Evolutionary conservation across 139 green algal genomes (phyloP), one percentile per base, ranked within the genome.

Genomic region (Coelastrella sp.): DNA sequence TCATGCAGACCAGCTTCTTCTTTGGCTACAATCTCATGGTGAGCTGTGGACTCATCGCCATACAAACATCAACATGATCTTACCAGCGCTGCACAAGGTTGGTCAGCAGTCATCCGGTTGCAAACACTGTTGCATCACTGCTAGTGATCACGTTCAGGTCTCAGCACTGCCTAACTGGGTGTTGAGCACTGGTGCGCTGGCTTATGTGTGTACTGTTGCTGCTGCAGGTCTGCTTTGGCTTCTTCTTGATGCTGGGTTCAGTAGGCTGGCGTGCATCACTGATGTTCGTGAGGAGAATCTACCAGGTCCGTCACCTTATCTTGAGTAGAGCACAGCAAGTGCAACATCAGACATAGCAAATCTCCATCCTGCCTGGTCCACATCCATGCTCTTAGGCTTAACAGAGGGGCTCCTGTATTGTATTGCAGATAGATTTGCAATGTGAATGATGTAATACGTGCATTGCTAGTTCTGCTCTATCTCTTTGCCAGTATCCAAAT

Each of bases 231-330:
- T 96, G 92, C 91, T 97, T 95, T 81, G 94, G 90, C 35, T 94
- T 97, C 84, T 96, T 97, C 89, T 85, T 98, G 25, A 95, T 98
- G 94, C 91, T 99, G 45, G 96, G 96, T 11, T 95, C 92, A 15
- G 92, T 99, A 4, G 96, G 96, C 45, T 98, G 94, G 92, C 91
- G 96, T 5, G 91, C 96, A 8, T 94, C 90, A 5, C 88, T 98
- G 25, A 72, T 91, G 32, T 98, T 98, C 84, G 93, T 97, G 21
- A 57, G 75, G 17, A 53, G 37, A 25, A 72, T 84, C 19, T 87
- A 85, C 77, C 84, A 86, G 64, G 90, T 87, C 48, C 48, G 48
- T 57, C 48, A 23, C 13, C 48, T 15, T 57, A 23, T 57, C 48
- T 0, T 57, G 48, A 11, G n/a, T n/a, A n/a, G n/a, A n/a, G n/a